A percentile compares a stretch with the other conserved stretches of the same genome.
Evolutionary conservation across 352 stramenopile genomes (phyloP).

Genomic region (Phytophthora idaei): DNA sequence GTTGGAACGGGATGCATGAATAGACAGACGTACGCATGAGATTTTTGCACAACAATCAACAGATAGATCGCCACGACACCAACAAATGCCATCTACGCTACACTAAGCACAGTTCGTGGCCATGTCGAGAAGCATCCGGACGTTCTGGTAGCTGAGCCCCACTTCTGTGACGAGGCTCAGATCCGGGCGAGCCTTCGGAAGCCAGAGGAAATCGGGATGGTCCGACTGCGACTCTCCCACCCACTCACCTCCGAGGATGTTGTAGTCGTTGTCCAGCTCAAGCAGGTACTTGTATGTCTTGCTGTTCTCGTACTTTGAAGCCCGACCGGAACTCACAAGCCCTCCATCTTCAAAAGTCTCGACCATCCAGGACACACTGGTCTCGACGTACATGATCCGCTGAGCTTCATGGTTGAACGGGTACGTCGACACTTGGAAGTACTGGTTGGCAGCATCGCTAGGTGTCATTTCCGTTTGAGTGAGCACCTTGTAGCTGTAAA

Average conservation of each 20-base stretch:
- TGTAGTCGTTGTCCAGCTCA: slow-evolving; percentile 44
- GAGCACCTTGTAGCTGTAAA: slow-evolving; percentile 53
- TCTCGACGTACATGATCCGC: slow-evolving; percentile 52
- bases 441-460: slow-evolving; percentile 36
- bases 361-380: slow-evolving; percentile 50
- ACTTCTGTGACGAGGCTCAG: slow-evolving; percentile 34
- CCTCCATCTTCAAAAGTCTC: slow-evolving; percentile 48
- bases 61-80: slow-evolving; percentile 5
- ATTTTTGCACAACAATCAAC: slow-evolving; percentile 17
- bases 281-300: slow-evolving; percentile 50
- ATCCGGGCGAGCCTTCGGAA: slow-evolving; percentile 32
- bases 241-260: slow-evolving; percentile 53
- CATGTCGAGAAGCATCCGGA: slow-evolving; percentile 30
- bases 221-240: slow-evolving; percentile 36
- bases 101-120: slow-evolving; percentile 30
- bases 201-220: slow-evolving; percentile 52
- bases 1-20: background rate
- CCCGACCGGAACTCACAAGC: slow-evolving; percentile 33
- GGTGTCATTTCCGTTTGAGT: slow-evolving; percentile 43
- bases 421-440: slow-evolving; percentile 45
- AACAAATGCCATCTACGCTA: slow-evolving; percentile 4
- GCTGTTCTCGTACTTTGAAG: slow-evolving; percentile 29
- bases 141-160: slow-evolving; percentile 41
- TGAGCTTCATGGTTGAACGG: slow-evolving; percentile 50
- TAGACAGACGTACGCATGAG: slow-evolving; percentile 14